Percentiles rank a stretch among this genome's conserved stretches.
Conservation (phyloP, 139 green algal species). For the Micractinium sp. region DNA sequence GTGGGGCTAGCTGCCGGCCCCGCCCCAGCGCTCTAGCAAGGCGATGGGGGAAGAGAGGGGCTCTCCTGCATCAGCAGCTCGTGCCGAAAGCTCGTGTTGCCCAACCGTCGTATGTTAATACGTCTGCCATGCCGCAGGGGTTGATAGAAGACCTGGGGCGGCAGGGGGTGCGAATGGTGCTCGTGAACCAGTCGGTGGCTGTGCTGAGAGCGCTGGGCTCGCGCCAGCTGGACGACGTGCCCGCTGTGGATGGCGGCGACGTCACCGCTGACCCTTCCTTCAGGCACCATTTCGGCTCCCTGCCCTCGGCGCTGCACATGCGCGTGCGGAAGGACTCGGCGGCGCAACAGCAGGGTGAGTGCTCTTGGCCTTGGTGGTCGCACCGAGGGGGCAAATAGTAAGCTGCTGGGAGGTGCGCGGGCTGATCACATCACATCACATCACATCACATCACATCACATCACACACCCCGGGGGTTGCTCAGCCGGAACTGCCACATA, state of each 20-base stretch:
- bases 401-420: too few relatives aligned
- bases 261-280: background rate
- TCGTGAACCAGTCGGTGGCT: background rate
- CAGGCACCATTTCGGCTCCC: background rate
- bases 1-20: too few relatives aligned
- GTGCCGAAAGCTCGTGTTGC: too few relatives aligned
- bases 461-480: too few relatives aligned
- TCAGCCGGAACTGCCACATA: background rate
- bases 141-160: background rate
- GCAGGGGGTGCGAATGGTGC: background rate
- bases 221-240: background rate
- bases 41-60: too few relatives aligned
- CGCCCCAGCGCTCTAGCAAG: too few relatives aligned
- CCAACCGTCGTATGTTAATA: background rate
- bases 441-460: background rate
- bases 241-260: background rate
- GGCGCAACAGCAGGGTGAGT: too few relatives aligned
- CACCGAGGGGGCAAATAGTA: too few relatives aligned
- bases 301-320: background rate
- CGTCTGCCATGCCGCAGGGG: background rate
- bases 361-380: background rate
- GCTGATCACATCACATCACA: background rate
- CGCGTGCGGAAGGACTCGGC: background rate
- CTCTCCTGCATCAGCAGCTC: too few relatives aligned
- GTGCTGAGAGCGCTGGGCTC: background rate